A percentile compares a stretch with the other conserved stretches of the same genome.
phyloP scores from a whole-genome alignment of 164 flowering plant species.

The Paratinospora sagittata region DNA sequence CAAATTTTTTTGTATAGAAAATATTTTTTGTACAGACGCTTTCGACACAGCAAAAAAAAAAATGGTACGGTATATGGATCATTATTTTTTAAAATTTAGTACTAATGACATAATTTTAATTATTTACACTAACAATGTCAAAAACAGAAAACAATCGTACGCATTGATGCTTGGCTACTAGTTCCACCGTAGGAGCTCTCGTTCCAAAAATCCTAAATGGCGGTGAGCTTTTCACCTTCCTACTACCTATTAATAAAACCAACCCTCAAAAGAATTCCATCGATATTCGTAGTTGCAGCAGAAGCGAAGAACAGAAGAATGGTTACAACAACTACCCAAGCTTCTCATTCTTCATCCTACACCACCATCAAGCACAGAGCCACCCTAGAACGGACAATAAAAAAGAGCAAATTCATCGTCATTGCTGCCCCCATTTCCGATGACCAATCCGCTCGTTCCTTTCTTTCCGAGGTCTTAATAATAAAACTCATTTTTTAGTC shows the following conservation, averaged over 20 bases:
- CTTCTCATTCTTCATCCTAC: constrained; percentile 32
- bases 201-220: too few species aligned
- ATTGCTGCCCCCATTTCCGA: constrained; percentile 66
- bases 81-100: too few species aligned
- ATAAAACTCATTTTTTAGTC: not conserved
- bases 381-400: constrained; percentile 57
- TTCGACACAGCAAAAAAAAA: too few species aligned
- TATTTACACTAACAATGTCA: too few species aligned
- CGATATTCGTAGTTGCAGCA: constrained; percentile 10
- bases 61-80: too few species aligned
- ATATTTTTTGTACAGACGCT: too few species aligned
- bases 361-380: constrained; percentile 57
- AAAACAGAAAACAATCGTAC: too few species aligned
- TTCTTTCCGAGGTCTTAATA: constrained; percentile 58
- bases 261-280: constrained; percentile 1
- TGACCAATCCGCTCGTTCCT: constrained; percentile 59
- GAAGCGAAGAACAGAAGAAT: constrained; percentile 5
- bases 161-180: too few species aligned
- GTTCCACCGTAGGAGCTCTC: too few species aligned
- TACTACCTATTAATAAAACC: constrained; percentile 3
- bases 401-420: constrained; percentile 92
- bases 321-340: constrained; percentile 17
- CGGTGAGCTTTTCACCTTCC: too few species aligned
- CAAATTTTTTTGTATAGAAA: too few species aligned
- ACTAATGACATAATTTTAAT: too few species aligned